Evolutionary conservation across 2,329 filamentous ascomycete genomes (phyloP).

Genomic region (Fusarium tricinctum): DNA sequence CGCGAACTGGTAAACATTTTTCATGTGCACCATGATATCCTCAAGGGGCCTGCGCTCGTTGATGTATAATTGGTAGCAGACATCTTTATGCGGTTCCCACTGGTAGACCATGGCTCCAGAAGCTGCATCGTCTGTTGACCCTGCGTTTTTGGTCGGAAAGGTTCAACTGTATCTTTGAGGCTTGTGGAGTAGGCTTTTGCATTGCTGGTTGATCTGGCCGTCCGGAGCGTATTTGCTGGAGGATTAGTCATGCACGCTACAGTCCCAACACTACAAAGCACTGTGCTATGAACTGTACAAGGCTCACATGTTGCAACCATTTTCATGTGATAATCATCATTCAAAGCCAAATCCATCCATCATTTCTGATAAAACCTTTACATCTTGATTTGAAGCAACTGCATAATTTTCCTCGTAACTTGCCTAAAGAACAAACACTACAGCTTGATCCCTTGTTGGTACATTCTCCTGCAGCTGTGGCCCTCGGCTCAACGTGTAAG

Average conservation of each 20-base stretch:
- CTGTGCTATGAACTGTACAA: not conserved
- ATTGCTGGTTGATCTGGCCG: conserved; percentile 49
- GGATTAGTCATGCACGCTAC: conserved; percentile 24
- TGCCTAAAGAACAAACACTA: not conserved
- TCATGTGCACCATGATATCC: conserved; percentile 81
- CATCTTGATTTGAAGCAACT: not conserved
- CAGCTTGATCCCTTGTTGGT: not conserved
- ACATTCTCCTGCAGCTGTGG: not conserved
- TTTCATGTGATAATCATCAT: conserved; percentile 13
- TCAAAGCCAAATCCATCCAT: not conserved
- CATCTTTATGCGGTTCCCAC: conserved; percentile 61
- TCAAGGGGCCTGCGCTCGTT: conserved; percentile 79
- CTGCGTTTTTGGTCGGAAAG: conserved; percentile 48
- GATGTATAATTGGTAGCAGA: conserved; percentile 76
- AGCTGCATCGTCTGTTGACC: conserved; percentile 24
- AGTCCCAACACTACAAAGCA: rapidly evolving
- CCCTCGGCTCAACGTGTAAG: conserved; percentile 37
- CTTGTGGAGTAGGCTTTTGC: conserved; percentile 45
- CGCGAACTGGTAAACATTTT: conserved; percentile 73
- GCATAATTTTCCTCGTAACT: not conserved
- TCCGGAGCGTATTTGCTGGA: conserved; percentile 32
- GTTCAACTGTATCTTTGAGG: conserved; percentile 36
- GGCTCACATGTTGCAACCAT: not conserved
- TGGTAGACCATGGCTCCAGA: conserved; percentile 60
- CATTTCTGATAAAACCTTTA: not conserved